Evolutionary conservation across 306 rosid species (phyloP), one percentile per base, ranked within the genome.

Genomic region (Castanospermum australe): DNA sequence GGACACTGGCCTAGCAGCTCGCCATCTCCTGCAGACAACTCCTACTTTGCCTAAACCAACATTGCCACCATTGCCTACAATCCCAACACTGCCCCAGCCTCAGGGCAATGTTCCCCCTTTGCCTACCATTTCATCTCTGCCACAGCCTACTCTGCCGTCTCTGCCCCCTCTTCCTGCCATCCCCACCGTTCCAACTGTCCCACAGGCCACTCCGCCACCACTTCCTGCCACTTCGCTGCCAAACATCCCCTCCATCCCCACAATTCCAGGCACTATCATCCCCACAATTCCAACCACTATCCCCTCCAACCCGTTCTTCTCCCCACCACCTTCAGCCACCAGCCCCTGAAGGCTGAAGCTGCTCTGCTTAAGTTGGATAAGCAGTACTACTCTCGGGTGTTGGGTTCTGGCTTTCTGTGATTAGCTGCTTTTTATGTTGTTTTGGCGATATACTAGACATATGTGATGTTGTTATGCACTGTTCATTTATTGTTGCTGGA

Each of bases 281-380:
- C 15, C 84, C 5, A 18, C 25, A 20, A 13, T 59, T 13, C 81
- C 82, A 54, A 55, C 10, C 36, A 48, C 22, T 17, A 18, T 85
- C 44, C 75, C 85, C 47, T 20, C 84, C 5, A 18, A 81, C 18
- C 84, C 88, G 5, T 82, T 79, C 78, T 21, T 78, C 21, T 67
- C 89, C 22, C 89, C 89, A 78, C 89, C 89, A 76, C 89, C 86
- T 61, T 61, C 89, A 78, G 14, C 80, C 63, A n/a, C 75, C 54
- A 73, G 15, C 39, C 84, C 84, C 4, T 81, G 52, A 84, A 67
- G n/a, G n/a, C n/a, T 18, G 2, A 24, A 36, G 32, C 13, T 20
- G 30, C 15, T 32, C 30, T 30, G 24, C 28, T 15, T 32, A 28
- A 5, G 42, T 60, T 60, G 67, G 38, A 60, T 56, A 56, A 25